Evolutionary conservation across 2,329 filamentous ascomycete genomes (phyloP).

Genomic region (Penicillium sp.): DNA sequence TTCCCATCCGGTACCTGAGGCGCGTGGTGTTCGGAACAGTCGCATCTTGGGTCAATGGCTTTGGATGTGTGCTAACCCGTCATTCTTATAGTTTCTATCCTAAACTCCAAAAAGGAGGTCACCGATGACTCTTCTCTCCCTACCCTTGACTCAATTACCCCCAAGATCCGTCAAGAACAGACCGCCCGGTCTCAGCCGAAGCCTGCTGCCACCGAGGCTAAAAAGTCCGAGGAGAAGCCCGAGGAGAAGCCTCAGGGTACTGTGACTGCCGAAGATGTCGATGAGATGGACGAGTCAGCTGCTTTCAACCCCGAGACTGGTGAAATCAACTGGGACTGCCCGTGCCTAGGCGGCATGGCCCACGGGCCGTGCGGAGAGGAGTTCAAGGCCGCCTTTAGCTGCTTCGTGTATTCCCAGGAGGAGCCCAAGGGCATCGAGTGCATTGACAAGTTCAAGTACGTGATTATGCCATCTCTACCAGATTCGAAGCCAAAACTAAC

Average conservation of each 20-base stretch:
- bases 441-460: conserved; percentile 95
- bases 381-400: conserved; percentile 94
- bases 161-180: conserved; percentile 46
- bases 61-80: conserved; percentile 11
- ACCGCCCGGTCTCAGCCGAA: conserved; percentile 20
- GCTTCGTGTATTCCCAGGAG: conserved; percentile 91
- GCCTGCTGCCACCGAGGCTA: conserved; percentile 5
- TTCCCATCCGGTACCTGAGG: conserved; percentile 12
- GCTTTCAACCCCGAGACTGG: conserved; percentile 98
- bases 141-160: conserved; percentile 66
- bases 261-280: conserved; percentile 55
- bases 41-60: conserved; percentile 3
- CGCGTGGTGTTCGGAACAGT: conserved; percentile 6
- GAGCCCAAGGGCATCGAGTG: conserved; percentile 98
- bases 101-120: conserved; percentile 28
- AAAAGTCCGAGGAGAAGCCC: no score
- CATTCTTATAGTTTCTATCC: conserved; percentile 32
- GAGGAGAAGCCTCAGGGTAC: conserved; percentile 14
- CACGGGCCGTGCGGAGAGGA: conserved; percentile 92
- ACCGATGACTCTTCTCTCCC: conserved; percentile 52
- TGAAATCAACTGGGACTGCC: conserved; percentile 99
- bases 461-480: conserved; percentile 19
- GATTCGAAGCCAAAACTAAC: conserved; percentile 26
- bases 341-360: conserved; percentile 95
- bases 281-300: conserved; percentile 81